Percentiles rank a stretch among this genome's conserved stretches.
phyloP scores from a whole-genome alignment of 1,139 yeast species.

The Zygotorulaspora mrakii region DNA sequence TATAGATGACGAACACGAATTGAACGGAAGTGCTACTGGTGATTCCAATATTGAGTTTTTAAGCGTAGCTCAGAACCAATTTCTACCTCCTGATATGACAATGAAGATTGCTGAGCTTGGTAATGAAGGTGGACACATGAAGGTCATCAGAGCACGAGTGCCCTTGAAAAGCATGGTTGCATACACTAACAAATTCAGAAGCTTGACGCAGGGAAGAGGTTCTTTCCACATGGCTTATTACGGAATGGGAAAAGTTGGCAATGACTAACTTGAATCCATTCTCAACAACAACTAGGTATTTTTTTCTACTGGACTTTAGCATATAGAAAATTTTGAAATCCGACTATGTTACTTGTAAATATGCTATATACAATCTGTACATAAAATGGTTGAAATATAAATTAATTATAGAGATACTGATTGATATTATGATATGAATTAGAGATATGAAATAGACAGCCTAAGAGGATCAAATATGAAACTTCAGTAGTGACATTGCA shows the following conservation, averaged over 20 bases:
- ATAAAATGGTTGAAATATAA: too few species aligned
- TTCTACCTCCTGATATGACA: constrained; percentile 57
- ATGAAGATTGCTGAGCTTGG: constrained; percentile 29
- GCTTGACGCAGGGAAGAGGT: constrained; percentile 88
- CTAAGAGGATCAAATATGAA: too few species aligned
- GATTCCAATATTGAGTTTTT: constrained; percentile 44
- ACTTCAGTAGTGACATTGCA: too few species aligned
- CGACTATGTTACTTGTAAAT: too few species aligned
- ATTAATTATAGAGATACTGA: too few species aligned
- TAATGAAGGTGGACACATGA: constrained; percentile 37
- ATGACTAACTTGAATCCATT: constrained; percentile 45
- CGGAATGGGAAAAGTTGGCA: constrained; percentile 63
- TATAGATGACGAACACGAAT: constrained; percentile 51
- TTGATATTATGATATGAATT: too few species aligned
- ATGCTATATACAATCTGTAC: too few species aligned
- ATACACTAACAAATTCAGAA: constrained; percentile 69
- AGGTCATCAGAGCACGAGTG: constrained; percentile 67
- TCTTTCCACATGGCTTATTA: constrained; percentile 72
- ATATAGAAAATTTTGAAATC: too few species aligned
- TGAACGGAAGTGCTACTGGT: constrained; percentile 35
- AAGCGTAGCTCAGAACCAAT: constrained; percentile 50
- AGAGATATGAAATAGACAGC: too few species aligned
- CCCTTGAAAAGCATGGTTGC: constrained; percentile 92
- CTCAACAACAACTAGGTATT: too few species aligned
- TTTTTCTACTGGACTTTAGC: too few species aligned